Evolutionary conservation across 495 filamentous ascomycete species (phyloP), one percentile per base, ranked within the genome.

Genomic region (Talaromyces wortmannii): DNA sequence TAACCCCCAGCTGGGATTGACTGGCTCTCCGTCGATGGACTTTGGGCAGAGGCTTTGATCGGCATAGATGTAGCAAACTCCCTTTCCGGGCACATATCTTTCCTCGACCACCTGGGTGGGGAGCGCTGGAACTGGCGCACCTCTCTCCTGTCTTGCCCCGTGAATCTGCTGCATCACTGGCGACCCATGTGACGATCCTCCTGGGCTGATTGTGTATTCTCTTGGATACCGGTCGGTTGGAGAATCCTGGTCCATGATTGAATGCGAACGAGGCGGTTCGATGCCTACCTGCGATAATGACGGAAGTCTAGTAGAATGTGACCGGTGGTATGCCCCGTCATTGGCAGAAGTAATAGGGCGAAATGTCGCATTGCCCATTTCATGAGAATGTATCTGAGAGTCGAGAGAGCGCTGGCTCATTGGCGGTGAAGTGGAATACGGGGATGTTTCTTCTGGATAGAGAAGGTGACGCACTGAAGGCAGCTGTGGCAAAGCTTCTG

Each of bases 1-100:
- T 23, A 95, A 81, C 1, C 91, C 91, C 91, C 91, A 96, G 57
- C 89, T 86, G 1, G 90, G 88, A 68, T 95, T 96, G 44, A 96
- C 91, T 0, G 78, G 78, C 58, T 94, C 84, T 5, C 91, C 91
- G 60, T 94, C 89, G 48, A 96, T 89, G 42, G 87, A 72, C 55
- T 89, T 90, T 54, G 88, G 89, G 69, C 89, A 92, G 59, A 86
- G 86, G 30, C 83, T 85, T 45, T 89, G 89, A 63, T 94, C 91
- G 55, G 94, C 89, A 66, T 94, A 95, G 53, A 95, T 82, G 64
- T 91, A 95, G 67, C 87, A 94, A 52, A 86, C 62, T 1, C 90
- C 90, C 65, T 95, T 88, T 11, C 88, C 89, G 0, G 86, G 84
- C 6, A 92, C 65, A 46, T 72, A 72, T 43, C 66, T 62, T 56